phyloP scores from a whole-genome alignment of 2,329 filamentous ascomycete species.

The Fusarium robinianum region DNA sequence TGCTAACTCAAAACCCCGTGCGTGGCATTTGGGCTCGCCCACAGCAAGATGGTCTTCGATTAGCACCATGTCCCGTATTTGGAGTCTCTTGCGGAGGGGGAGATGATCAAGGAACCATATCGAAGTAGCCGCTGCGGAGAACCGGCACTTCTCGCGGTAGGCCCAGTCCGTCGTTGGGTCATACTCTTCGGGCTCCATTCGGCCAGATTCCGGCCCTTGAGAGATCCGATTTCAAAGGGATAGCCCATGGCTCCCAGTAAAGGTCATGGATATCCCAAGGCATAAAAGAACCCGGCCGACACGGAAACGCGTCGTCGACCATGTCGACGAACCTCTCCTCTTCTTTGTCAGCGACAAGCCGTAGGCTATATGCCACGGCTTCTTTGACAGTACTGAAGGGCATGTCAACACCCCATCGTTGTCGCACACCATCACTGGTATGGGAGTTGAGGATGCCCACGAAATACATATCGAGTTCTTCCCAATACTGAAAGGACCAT shows the following conservation, averaged over 20 bases:
- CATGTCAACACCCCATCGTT: too few relatives aligned
- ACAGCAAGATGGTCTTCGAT: constrained; percentile 2
- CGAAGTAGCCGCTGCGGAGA: constrained; percentile 5
- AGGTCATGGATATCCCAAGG: neutral
- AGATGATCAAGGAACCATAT: constrained; percentile 8
- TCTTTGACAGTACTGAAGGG: too few relatives aligned
- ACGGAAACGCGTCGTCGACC: neutral
- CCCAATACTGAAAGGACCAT: too few relatives aligned
- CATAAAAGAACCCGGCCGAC: neutral
- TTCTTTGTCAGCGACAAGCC: neutral
- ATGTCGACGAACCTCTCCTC: neutral
- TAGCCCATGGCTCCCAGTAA: neutral
- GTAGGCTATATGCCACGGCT: neutral
- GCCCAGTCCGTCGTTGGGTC: neutral
- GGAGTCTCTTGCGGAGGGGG: neutral
- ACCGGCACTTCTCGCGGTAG: constrained; percentile 6
- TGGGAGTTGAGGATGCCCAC: too few relatives aligned
- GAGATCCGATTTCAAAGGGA: neutral
- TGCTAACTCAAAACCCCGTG: constrained; percentile 2
- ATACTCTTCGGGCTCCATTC: neutral
- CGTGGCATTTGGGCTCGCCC: neutral
- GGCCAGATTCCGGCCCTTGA: neutral
- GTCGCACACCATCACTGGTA: too few relatives aligned
- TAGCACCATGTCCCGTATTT: neutral
- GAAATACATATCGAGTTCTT: too few relatives aligned